Conservation (phyloP, 225 moss, liverwort and hornwort genomes). For the Antitrichia curtipendula region DNA sequence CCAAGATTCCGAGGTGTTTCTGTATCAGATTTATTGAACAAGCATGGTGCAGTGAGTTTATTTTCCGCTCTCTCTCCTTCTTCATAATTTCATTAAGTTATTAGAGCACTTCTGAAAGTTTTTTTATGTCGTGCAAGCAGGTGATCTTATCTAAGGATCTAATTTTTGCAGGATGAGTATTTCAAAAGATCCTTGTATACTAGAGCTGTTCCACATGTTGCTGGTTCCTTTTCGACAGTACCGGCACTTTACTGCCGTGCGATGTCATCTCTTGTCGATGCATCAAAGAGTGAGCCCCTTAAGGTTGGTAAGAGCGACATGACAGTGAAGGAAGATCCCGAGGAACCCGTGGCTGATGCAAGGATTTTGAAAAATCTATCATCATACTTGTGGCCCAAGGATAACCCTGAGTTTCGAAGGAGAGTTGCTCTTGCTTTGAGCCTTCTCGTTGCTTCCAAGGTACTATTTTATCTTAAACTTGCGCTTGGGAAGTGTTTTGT, state of each 20-base stretch:
- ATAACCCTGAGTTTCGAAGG: slow-evolving; percentile 90
- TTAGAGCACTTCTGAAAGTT: not conserved
- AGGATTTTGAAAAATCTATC: slow-evolving; percentile 72
- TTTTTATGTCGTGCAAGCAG: not conserved
- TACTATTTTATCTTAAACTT: slow-evolving; percentile 2
- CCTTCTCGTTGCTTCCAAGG: slow-evolving; percentile 93
- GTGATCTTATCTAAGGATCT: not conserved
- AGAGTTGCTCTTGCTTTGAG: slow-evolving; percentile 74
- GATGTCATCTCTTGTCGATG: slow-evolving; percentile 39
- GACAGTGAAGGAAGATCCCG: slow-evolving; percentile 15
- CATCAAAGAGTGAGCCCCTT: not conserved
- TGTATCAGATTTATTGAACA: slow-evolving; percentile 3
- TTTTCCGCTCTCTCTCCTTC: not conserved
- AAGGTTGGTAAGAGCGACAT: slow-evolving; percentile 6
- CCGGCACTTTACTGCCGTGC: slow-evolving; percentile 17
- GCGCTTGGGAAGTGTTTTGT: not conserved
- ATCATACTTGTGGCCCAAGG: slow-evolving; percentile 86
- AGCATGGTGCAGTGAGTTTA: slow-evolving; percentile 27
- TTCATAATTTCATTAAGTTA: not conserved
- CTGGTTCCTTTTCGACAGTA: not conserved
- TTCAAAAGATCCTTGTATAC: slow-evolving; percentile 10
- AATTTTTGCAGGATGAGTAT: slow-evolving; percentile 9
- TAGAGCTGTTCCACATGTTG: slow-evolving; percentile 8
- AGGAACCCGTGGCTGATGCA: slow-evolving; percentile 58
- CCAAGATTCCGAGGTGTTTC: not conserved